phyloP scores from a whole-genome alignment of 257 asterid genomes.

The Plantago major region DNA sequence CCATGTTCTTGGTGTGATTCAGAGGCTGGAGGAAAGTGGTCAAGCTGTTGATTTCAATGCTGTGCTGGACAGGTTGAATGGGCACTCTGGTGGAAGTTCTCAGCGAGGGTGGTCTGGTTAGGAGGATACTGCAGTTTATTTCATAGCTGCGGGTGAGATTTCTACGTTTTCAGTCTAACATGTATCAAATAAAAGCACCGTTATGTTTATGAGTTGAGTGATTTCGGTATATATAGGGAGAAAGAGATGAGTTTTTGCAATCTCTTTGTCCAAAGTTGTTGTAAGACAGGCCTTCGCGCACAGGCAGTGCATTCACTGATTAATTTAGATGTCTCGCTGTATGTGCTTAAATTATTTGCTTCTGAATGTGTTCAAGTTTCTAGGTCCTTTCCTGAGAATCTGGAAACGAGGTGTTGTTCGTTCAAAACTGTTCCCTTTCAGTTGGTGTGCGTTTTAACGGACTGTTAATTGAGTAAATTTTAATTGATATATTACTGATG shows the following conservation, averaged over 20 bases:
- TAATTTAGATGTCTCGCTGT: neutral
- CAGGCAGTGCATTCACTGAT: constrained; percentile 5
- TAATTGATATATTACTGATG: too few species aligned
- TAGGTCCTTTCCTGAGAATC: too few species aligned
- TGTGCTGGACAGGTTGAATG: constrained; percentile 79
- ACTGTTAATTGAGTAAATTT: too few species aligned
- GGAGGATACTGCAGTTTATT: neutral
- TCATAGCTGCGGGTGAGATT: neutral
- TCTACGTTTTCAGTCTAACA: constrained; percentile 4
- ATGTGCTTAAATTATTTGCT: neutral
- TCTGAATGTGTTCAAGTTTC: neutral
- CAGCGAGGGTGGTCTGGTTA: constrained; percentile 83
- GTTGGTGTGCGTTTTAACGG: too few species aligned
- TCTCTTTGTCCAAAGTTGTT: constrained; percentile 11
- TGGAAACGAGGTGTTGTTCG: too few species aligned
- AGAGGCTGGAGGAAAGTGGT: constrained; percentile 89
- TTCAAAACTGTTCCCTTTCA: too few species aligned
- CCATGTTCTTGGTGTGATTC: constrained; percentile 63
- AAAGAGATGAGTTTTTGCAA: constrained; percentile 13
- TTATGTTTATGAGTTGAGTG: neutral
- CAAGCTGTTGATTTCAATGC: constrained; percentile 77
- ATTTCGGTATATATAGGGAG: constrained; percentile 8
- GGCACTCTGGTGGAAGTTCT: constrained; percentile 70
- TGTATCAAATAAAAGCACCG: constrained; percentile 8
- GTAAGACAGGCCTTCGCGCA: neutral